phyloP scores from a whole-genome alignment of 768 basidiomycete species.

The Tylopilus intermedius region DNA sequence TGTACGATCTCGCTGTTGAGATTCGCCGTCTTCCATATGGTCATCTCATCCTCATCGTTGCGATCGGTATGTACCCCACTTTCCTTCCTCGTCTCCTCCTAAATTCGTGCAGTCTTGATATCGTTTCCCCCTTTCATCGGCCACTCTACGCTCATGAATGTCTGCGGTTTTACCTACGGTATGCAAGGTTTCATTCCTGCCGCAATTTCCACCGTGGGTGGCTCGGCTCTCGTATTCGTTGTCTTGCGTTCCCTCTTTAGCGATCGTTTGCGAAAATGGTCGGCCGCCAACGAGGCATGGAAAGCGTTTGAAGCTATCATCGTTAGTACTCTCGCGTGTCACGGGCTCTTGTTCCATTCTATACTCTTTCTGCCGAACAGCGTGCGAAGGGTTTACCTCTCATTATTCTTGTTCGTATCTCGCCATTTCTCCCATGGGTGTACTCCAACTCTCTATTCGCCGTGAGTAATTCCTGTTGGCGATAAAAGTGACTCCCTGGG shows the following conservation, averaged over 20 bases:
- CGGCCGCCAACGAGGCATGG: conserved; percentile 65
- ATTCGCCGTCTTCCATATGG: conserved; percentile 59
- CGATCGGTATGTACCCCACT: conserved; percentile 53
- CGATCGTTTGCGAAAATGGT: conserved; percentile 53
- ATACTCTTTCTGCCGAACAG: conserved; percentile 32
- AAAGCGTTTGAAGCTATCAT: conserved; percentile 71
- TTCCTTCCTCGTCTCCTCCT: conserved; percentile 47
- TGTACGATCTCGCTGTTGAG: conserved; percentile 63
- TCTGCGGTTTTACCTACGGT: conserved; percentile 83
- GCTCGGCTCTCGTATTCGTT: conserved; percentile 59
- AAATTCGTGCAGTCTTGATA: conserved; percentile 19
- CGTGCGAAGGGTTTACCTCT: conserved; percentile 72
- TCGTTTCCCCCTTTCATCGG: conserved; percentile 33
- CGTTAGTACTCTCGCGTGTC: conserved; percentile 36
- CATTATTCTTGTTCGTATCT: conserved; percentile 75
- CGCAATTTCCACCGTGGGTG: conserved; percentile 54
- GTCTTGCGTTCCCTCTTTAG: conserved; percentile 57
- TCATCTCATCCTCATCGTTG: conserved; percentile 49
- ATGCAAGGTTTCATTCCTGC: conserved; percentile 70
- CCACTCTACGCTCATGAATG: conserved; percentile 37
- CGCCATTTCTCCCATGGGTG: conserved; percentile 83
- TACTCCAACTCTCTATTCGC: conserved; percentile 81
- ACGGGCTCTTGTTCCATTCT: not conserved
- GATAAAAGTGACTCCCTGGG: not conserved
- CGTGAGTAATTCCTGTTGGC: conserved; percentile 37